Evolutionary conservation across 2,329 filamentous ascomycete genomes (phyloP).

Genomic region (Hypoxylon sp.): DNA sequence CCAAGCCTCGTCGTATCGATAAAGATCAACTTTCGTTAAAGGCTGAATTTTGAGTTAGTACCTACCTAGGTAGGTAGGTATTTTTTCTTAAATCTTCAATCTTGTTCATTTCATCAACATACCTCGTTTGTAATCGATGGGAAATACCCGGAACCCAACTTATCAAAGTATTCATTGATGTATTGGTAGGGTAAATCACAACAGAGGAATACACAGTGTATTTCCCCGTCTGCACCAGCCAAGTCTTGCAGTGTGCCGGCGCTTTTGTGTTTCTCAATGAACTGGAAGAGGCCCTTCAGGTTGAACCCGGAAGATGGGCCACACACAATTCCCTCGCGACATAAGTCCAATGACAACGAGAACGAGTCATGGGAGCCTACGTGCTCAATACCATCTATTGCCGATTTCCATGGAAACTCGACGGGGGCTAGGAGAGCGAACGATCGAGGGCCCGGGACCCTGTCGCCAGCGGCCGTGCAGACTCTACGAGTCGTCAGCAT

Average conservation of each 20-base stretch:
- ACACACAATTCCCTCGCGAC: constrained; percentile 70
- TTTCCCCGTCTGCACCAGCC: constrained; percentile 61
- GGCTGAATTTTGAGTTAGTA: constrained; percentile 52
- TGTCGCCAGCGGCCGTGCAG: constrained; percentile 70
- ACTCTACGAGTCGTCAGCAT: constrained; percentile 58
- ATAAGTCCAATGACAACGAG: constrained; percentile 67
- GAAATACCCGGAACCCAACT: constrained; percentile 65
- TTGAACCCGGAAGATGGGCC: constrained; percentile 75
- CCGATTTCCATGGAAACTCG: constrained; percentile 71
- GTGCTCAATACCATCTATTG: constrained; percentile 70
- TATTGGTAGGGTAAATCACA: constrained; percentile 77
- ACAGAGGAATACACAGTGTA: constrained; percentile 72
- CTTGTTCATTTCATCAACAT: constrained; percentile 14
- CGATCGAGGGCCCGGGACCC: constrained; percentile 71
- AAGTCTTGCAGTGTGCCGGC: constrained; percentile 62
- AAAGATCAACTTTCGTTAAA: constrained; percentile 65
- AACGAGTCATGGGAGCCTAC: constrained; percentile 70
- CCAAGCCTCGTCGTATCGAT: constrained; percentile 71
- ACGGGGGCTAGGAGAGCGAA: constrained; percentile 65
- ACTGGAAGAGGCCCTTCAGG: constrained; percentile 66
- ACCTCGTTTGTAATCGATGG: constrained; percentile 65
- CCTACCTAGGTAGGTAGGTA: too few species aligned
- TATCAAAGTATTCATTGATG: constrained; percentile 72
- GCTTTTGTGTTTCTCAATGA: constrained; percentile 64
- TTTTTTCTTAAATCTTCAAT: too few species aligned